These are phyloP conservation scores for Aspergillus calidoustus DNA, from an alignment of 2,329 filamentous ascomycete genomes.

Conservation along the genomic window DNA sequence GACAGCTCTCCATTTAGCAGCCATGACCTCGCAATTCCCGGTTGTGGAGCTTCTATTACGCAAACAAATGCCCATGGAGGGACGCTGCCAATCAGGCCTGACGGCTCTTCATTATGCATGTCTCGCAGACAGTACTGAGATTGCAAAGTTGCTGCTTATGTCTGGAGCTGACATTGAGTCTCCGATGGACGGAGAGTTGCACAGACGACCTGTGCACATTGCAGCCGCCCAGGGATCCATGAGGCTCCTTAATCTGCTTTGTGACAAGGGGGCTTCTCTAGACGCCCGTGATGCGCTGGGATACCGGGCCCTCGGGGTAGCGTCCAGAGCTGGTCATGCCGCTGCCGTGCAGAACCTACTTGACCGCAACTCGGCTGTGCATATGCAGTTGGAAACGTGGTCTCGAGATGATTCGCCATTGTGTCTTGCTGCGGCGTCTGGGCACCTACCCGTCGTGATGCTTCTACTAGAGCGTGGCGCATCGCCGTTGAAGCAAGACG, in stretches of 20 bases:
- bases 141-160: conserved; percentile 39
- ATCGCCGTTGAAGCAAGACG: conserved; percentile 40
- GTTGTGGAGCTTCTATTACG: conserved; percentile 44
- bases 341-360: conserved; percentile 41
- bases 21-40: conserved; percentile 41
- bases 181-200: conserved; percentile 29
- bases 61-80: conserved; percentile 35
- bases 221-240: conserved; percentile 36
- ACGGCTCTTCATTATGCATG: conserved; percentile 47
- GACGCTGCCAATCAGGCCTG: conserved; percentile 34
- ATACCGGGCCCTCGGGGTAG: conserved; percentile 40
- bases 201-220: conserved; percentile 40
- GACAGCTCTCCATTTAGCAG: conserved; percentile 43
- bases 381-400: conserved; percentile 29
- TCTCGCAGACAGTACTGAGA: conserved; percentile 33
- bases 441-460: conserved; percentile 38
- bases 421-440: conserved; percentile 42
- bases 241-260: conserved; percentile 37
- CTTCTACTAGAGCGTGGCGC: conserved; percentile 40
- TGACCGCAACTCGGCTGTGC: conserved; percentile 37
- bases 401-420: conserved; percentile 44
- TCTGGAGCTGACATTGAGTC: conserved; percentile 42
- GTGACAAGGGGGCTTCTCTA: conserved; percentile 36
- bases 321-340: conserved; percentile 38
- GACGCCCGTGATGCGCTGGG: conserved; percentile 39